Evolutionary conservation across 768 basidiomycete species (phyloP).

Genomic region (Pleurotus djamor): DNA sequence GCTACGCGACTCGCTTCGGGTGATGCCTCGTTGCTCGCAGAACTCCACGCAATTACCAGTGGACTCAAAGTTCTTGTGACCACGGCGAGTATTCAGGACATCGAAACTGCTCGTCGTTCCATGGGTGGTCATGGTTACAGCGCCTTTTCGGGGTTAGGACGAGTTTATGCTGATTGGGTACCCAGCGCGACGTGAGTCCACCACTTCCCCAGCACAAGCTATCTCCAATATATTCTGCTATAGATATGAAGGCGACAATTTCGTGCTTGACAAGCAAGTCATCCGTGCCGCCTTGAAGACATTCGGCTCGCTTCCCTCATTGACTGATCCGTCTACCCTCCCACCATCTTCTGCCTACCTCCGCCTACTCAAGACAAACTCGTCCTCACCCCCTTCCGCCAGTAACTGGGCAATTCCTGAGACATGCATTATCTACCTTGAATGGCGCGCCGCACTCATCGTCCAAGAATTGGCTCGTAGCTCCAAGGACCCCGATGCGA

Average conservation of each 20-base stretch:
- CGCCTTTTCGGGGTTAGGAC: slow-evolving; percentile 63
- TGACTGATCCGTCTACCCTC: slow-evolving; percentile 25
- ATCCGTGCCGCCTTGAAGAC: slow-evolving; percentile 70
- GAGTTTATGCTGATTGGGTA: slow-evolving; percentile 61
- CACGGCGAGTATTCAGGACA: slow-evolving; percentile 47
- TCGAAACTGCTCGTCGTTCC: slow-evolving; percentile 65
- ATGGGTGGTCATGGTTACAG: slow-evolving; percentile 83
- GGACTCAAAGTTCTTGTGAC: slow-evolving; percentile 66
- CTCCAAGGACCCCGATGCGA: slow-evolving; percentile 44
- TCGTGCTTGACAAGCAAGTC: slow-evolving; percentile 72
- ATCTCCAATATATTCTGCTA: not conserved
- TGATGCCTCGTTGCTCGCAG: slow-evolving; percentile 62
- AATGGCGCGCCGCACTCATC: slow-evolving; percentile 63
- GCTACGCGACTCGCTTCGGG: slow-evolving; percentile 47
- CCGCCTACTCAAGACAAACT: slow-evolving; percentile 35
- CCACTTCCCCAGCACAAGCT: not conserved
- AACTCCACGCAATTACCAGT: slow-evolving; percentile 70
- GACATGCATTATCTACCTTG: slow-evolving; percentile 47
- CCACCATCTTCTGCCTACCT: slow-evolving; percentile 56
- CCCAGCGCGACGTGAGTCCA: slow-evolving; percentile 58
- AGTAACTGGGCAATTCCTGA: slow-evolving; percentile 32
- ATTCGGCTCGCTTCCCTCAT: slow-evolving; percentile 31
- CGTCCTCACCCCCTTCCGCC: not conserved
- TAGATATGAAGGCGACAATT: slow-evolving; percentile 81
- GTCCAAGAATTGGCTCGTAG: slow-evolving; percentile 44